These are phyloP conservation scores for Phoenix roebelenii DNA, from an alignment of 176 grass and related monocot species.

Conservation along the genomic window DNA sequence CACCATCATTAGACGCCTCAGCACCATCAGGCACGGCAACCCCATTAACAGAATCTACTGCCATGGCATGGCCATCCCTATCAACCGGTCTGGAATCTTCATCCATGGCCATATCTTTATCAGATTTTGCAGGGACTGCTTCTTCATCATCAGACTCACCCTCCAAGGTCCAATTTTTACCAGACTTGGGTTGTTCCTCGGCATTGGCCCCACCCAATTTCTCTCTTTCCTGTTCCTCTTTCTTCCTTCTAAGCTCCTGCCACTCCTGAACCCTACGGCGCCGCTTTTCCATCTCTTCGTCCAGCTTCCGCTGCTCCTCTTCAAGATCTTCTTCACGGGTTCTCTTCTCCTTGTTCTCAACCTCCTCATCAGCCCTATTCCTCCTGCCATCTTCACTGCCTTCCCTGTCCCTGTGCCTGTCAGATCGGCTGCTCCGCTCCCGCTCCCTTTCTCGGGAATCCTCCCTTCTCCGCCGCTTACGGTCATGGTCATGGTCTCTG, in stretches of 20 bases:
- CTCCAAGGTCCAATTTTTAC: constrained; percentile 96
- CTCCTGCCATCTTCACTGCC: constrained; percentile 22
- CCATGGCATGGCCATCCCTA: constrained; percentile 19
- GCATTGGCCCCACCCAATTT: constrained; percentile 2
- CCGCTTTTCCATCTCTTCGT: constrained; percentile 87
- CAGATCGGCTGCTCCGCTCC: constrained; percentile 17
- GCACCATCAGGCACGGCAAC: constrained; percentile 17
- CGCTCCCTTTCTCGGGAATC: constrained; percentile 35
- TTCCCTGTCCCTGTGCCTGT: constrained; percentile 12
- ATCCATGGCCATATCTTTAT: constrained; percentile 34
- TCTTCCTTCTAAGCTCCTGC: constrained; percentile 71
- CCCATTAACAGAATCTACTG: constrained; percentile 36
- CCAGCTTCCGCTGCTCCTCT: constrained; percentile 73
- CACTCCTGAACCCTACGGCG: constrained; percentile 84
- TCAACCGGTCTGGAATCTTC: constrained; percentile 16
- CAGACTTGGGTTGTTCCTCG: constrained; percentile 15
- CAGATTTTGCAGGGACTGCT: constrained; percentile 1
- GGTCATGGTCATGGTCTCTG: constrained; percentile 25
- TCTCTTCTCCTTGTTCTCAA: constrained; percentile 25
- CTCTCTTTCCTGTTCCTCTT: constrained; percentile 31
- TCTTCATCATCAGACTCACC: constrained; percentile 91
- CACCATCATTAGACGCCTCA: constrained; percentile 32
- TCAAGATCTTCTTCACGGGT: constrained; percentile 64
- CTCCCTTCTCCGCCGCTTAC: constrained; percentile 54
- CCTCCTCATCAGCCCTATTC: constrained; percentile 36